phyloP scores from a whole-genome alignment of 768 basidiomycete genomes.

The Tulasnella sp. region DNA sequence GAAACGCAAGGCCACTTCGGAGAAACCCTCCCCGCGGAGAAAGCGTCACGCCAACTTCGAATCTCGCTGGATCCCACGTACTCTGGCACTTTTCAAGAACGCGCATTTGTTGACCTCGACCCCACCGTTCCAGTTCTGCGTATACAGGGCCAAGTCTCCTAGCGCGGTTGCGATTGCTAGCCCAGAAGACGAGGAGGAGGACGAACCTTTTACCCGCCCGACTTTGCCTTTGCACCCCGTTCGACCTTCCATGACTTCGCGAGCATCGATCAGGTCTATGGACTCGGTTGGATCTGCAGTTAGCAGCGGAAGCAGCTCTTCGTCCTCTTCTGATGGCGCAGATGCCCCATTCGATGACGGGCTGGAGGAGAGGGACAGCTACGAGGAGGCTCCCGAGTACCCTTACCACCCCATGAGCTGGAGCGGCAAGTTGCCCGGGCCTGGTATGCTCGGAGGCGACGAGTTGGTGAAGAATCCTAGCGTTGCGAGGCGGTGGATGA shows the following conservation, averaged over 20 bases:
- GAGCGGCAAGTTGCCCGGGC: constrained; percentile 21
- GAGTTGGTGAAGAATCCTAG: constrained; percentile 24
- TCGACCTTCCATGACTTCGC: constrained; percentile 5
- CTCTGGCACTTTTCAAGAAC: constrained; percentile 24
- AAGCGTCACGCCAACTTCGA: constrained; percentile 21
- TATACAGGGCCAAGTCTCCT: not conserved
- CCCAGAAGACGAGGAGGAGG: not conserved
- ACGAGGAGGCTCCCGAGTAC: constrained; percentile 20
- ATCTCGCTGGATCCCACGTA: constrained; percentile 26
- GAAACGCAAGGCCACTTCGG: constrained; percentile 25
- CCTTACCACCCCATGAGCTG: constrained; percentile 23
- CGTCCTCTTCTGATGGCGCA: not conserved
- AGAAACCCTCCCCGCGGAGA: constrained; percentile 22
- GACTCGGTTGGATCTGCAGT: not conserved
- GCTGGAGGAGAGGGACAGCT: constrained; percentile 22
- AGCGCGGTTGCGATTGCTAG: not conserved
- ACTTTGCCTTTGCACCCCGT: constrained; percentile 20
- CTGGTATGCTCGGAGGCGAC: constrained; percentile 13
- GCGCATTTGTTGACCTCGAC: constrained; percentile 23
- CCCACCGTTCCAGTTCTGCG: constrained; percentile 26
- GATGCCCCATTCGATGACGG: not conserved
- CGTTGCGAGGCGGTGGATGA: constrained; percentile 24
- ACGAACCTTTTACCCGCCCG: constrained; percentile 17
- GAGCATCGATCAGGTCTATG: not conserved
- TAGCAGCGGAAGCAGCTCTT: not conserved